Conservation (phyloP, 805 yeast genomes). For the Dipodascopsis tothii region DNA sequence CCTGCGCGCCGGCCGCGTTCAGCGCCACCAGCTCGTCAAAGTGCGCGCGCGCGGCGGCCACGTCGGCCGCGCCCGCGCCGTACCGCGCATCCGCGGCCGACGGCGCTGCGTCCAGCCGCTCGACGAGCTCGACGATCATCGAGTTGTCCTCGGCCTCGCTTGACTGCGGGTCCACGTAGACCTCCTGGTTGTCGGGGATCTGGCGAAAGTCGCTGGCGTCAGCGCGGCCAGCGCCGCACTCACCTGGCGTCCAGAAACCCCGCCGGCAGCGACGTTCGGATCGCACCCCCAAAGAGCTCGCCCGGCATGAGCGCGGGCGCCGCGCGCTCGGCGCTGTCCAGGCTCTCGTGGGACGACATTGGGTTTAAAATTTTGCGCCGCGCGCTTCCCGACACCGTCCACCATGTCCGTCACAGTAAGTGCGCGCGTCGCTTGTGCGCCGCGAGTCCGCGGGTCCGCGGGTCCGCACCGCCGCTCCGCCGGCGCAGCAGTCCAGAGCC, state of each 20-base stretch:
- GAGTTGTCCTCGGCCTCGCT: constrained; percentile 28
- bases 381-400: no score
- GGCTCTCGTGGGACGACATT: no score
- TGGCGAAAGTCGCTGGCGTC: constrained; percentile 51
- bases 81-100: constrained; percentile 34
- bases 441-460: no score
- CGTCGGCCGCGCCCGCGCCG: constrained; percentile 40
- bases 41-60: constrained; percentile 20
- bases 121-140: constrained; percentile 37
- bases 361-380: no score
- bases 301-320: constrained; percentile 6
- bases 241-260: constrained; percentile 60
- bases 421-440: no score
- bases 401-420: no score
- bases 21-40: constrained; percentile 26
- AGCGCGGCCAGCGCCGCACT: neutral
- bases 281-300: constrained; percentile 77
- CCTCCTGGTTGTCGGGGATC: constrained; percentile 92
- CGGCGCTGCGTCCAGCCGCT: constrained; percentile 33
- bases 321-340: no score
- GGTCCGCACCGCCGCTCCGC: no score
- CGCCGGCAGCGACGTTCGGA: constrained; percentile 50
- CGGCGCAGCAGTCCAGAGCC: no score
- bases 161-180: constrained; percentile 47
- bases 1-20: constrained; percentile 18